Conservation (phyloP, 2,329 filamentous ascomycete genomes). For the Helminthosporium solani region DNA sequence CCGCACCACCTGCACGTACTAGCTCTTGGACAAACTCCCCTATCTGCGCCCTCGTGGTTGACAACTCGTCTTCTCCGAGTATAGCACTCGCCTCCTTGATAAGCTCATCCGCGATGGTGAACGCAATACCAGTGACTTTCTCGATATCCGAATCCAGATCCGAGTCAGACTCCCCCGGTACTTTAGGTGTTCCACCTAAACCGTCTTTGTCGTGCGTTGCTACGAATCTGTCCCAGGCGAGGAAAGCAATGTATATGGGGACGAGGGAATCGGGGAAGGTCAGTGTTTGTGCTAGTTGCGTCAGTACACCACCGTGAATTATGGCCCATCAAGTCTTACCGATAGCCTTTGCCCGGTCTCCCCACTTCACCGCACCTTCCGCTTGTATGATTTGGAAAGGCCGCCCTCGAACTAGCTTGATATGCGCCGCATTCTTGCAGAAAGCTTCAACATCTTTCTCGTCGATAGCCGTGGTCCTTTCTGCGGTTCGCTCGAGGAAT, state of each 20-base stretch:
- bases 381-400: conserved; percentile 52
- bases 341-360: conserved; percentile 53
- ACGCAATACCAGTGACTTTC: conserved; percentile 47
- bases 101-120: conserved; percentile 44
- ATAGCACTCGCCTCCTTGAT: conserved; percentile 45
- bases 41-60: conserved; percentile 37
- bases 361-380: conserved; percentile 47
- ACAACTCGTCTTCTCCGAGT: conserved; percentile 47
- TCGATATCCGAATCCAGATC: conserved; percentile 38
- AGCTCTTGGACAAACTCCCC: conserved; percentile 47
- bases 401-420: conserved; percentile 76
- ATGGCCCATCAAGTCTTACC: conserved; percentile 46
- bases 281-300: conserved; percentile 37
- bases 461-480: conserved; percentile 56
- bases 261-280: conserved; percentile 49
- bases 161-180: conserved; percentile 39
- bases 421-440: conserved; percentile 92
- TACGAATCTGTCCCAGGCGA: conserved; percentile 51
- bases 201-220: conserved; percentile 43
- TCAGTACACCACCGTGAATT: conserved; percentile 5
- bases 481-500: conserved; percentile 52
- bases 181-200: conserved; percentile 34
- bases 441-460: conserved; percentile 81
- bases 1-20: conserved; percentile 74
- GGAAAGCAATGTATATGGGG: conserved; percentile 53